Conservation (phyloP, 2,329 filamentous ascomycete genomes). For the Lithohypha guttulata region DNA sequence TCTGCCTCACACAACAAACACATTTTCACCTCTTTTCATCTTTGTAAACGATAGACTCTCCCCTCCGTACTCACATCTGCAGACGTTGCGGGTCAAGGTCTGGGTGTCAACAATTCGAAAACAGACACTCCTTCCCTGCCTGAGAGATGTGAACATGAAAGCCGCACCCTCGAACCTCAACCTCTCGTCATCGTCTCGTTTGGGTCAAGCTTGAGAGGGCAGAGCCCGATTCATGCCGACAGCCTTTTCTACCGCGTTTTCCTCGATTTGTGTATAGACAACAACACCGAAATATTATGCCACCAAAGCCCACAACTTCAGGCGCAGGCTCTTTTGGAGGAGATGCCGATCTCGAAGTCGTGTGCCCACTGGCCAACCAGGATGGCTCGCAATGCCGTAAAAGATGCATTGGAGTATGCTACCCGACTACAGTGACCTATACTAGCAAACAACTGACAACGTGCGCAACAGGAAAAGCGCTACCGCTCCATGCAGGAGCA, state of each 20-base stretch:
- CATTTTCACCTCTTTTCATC: slow-evolving; percentile 2
- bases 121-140: slow-evolving; percentile 6
- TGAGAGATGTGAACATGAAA: slow-evolving; percentile 9
- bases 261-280: slow-evolving; percentile 25
- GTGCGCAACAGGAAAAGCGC: slow-evolving; percentile 62
- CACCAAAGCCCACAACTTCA: slow-evolving; percentile 74
- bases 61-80: slow-evolving; percentile 1
- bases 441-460: slow-evolving; percentile 24
- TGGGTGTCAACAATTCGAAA: slow-evolving; percentile 3
- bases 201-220: slow-evolving; percentile 9
- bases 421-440: background rate
- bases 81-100: slow-evolving; percentile 7
- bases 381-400: slow-evolving; percentile 96
- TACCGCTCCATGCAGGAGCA: slow-evolving; percentile 99
- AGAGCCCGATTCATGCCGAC: slow-evolving; percentile 10
- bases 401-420: slow-evolving; percentile 87
- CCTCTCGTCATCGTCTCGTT: slow-evolving; percentile 8
- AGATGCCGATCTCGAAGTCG: slow-evolving; percentile 88
- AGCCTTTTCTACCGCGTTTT: slow-evolving; percentile 2
- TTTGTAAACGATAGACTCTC: slow-evolving; percentile 3
- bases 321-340: slow-evolving; percentile 77
- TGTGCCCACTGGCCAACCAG: slow-evolving; percentile 89
- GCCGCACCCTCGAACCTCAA: background rate
- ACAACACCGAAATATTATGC: slow-evolving; percentile 51
- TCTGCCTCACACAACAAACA: background rate